A percentile compares a stretch with the other conserved stretches of the same genome.
Evolutionary conservation across 768 basidiomycete species (phyloP).

Genomic region (Russula griseocarnosa): DNA sequence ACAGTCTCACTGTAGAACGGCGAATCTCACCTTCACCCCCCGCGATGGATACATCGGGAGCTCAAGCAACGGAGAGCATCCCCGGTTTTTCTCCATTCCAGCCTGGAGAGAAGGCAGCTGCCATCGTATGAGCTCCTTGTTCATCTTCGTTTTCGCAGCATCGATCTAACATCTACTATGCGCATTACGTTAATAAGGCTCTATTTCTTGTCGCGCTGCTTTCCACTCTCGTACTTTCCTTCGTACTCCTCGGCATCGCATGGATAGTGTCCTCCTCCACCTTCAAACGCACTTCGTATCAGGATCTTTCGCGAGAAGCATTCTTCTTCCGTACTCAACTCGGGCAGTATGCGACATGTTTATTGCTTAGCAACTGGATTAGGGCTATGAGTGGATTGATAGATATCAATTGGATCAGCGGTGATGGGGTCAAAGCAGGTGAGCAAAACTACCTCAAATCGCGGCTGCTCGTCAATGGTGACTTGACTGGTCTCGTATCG

Average conservation of each 20-base stretch:
- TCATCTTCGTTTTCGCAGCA: background rate
- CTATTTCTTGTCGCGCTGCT: slow-evolving; percentile 18
- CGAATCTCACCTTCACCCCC: background rate
- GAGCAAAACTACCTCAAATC: slow-evolving; percentile 24
- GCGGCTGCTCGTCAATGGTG: background rate
- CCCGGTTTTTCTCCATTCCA: slow-evolving; percentile 5
- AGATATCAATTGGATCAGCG: slow-evolving; percentile 46
- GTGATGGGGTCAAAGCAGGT: slow-evolving; percentile 49
- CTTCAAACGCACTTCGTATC: slow-evolving; percentile 31
- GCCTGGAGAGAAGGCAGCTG: slow-evolving; percentile 5
- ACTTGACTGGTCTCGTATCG: background rate
- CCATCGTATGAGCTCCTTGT: background rate
- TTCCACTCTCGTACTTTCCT: slow-evolving; percentile 22
- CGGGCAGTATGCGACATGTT: slow-evolving; percentile 61
- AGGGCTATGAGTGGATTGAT: slow-evolving; percentile 52
- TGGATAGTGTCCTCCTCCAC: slow-evolving; percentile 33
- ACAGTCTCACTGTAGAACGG: slow-evolving; percentile 30
- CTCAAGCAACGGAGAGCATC: background rate
- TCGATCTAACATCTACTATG: background rate
- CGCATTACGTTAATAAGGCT: slow-evolving; percentile 4
- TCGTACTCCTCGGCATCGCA: slow-evolving; percentile 16
- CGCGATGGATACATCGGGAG: background rate
- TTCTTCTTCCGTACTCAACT: slow-evolving; percentile 70
- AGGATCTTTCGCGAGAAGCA: slow-evolving; percentile 38
- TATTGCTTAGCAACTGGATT: slow-evolving; percentile 57